Base-by-base conservation (phyloP, 2,329 filamentous ascomycete genomes). In the Paecilomyces dactylethromorphus region DNA sequence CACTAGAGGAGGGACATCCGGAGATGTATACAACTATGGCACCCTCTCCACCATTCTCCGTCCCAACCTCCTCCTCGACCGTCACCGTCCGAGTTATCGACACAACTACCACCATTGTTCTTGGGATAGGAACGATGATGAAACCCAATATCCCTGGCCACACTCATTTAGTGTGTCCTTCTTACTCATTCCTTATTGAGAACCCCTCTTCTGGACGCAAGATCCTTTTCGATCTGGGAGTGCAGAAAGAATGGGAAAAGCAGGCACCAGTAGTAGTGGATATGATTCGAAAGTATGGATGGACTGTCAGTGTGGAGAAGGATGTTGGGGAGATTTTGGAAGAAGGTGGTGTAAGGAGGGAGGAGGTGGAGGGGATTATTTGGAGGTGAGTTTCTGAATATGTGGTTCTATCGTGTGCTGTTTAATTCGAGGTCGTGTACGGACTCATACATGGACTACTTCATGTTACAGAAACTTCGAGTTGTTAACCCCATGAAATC, bases 181-280 rank as follows among this genome's bases (percentile, higher is more conserved):
- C 55, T n/a, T 59, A 54, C 33, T 56, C 45, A n/a, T 59, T 59
- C 52, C 50, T 59, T 24, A 33, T 59, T 1, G 58, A 59, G 12
- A 50, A 59, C 13, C 56, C 54, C 24, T 31, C 55, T 3, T 59
- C 59, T 0, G 60, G 60, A 15, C 53, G 62, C 26, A 65, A 59
- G 15, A 22, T 68, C 3, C 54, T 71, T 0, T 74, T 71, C 58
- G 71, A 74, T 54, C 64, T 74, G 3, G 69, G 70, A 2, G 61
- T 72, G 12, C 68, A 68, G 54, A 70, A 68, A 26, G 70, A 71
- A 39, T 69, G 64, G 49, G 61, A 69, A 55, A 69, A 67, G 29
- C 64, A 66, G 22, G 58, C 68, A 1, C 67, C 68, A 1, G 58
- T 58, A 32, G 59, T 68, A 13, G 61, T 62, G 8, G 35, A 13